Conservation (phyloP, 2,329 filamentous ascomycete species). For the Claviceps pusilla region DNA sequence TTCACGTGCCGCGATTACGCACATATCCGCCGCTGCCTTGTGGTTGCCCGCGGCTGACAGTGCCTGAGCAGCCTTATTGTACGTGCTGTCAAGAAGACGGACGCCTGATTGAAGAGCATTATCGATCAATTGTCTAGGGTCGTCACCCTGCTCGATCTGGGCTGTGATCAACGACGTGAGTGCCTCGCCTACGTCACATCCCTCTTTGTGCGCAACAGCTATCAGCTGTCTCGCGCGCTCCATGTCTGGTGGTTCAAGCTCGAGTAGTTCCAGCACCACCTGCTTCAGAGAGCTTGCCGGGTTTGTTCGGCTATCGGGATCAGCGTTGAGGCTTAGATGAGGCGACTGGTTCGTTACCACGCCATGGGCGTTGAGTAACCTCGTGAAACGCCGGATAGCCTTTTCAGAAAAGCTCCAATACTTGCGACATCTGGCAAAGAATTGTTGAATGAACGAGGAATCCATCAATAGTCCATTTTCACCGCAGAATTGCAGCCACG, state of each 20-base stretch:
- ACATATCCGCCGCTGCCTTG: conserved; percentile 17
- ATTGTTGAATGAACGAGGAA: conserved; percentile 15
- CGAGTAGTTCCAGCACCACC: conserved; percentile 29
- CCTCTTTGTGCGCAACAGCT: conserved; percentile 21
- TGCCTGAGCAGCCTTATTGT: conserved; percentile 20
- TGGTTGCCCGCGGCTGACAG: conserved; percentile 17
- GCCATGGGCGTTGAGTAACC: conserved; percentile 8
- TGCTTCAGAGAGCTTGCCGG: conserved; percentile 23
- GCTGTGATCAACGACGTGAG: conserved; percentile 25
- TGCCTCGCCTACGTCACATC: conserved; percentile 27
- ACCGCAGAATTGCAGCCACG: conserved; percentile 20
- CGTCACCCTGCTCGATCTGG: conserved; percentile 20
- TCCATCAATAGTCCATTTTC: conserved; percentile 15
- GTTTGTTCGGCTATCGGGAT: neutral
- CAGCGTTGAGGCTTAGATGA: neutral
- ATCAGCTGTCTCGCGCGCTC: conserved; percentile 25
- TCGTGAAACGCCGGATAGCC: conserved; percentile 9
- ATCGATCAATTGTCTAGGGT: conserved; percentile 13
- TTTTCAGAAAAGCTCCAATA: conserved; percentile 20
- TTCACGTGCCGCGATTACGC: conserved; percentile 20
- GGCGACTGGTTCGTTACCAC: conserved; percentile 20
- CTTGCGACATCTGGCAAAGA: conserved; percentile 16
- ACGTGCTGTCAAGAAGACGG: conserved; percentile 21
- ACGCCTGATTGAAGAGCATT: conserved; percentile 14
- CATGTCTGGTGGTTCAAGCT: conserved; percentile 14